Percentiles rank a stretch among this genome's conserved stretches.
Conservation (phyloP, 768 basidiomycete species). For the Tylopilus felleus region DNA sequence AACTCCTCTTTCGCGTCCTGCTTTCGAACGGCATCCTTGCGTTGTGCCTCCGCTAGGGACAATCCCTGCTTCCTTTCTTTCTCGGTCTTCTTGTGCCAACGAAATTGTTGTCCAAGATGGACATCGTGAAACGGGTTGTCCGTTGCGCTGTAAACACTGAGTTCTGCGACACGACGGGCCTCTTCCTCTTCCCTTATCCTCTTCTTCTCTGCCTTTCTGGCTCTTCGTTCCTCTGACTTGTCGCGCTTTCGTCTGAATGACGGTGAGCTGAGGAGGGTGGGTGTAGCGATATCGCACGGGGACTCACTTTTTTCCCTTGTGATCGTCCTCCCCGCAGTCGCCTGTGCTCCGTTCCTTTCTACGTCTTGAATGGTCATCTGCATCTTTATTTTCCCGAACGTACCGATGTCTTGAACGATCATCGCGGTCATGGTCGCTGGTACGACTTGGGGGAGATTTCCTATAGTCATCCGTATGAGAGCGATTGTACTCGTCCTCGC, state of each 20-base stretch:
- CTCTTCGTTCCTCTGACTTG: slow-evolving; percentile 81
- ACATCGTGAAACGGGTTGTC: slow-evolving; percentile 99
- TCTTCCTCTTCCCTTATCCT: slow-evolving; percentile 83
- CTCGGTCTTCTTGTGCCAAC: slow-evolving; percentile 98
- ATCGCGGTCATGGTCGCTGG: slow-evolving; percentile 29
- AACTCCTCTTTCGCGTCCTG: slow-evolving; percentile 95
- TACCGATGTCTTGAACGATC: slow-evolving; percentile 27
- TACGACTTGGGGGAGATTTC: slow-evolving; percentile 32
- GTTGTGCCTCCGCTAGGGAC: slow-evolving; percentile 71
- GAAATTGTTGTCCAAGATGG: slow-evolving; percentile 93
- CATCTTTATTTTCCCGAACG: slow-evolving; percentile 28
- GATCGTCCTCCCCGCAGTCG: slow-evolving; percentile 26
- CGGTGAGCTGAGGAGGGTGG: slow-evolving; percentile 2
- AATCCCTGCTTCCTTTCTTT: slow-evolving; percentile 91
- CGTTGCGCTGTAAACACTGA: slow-evolving; percentile 92
- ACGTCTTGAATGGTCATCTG: slow-evolving; percentile 33
- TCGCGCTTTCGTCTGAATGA: slow-evolving; percentile 70
- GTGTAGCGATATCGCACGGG: background rate
- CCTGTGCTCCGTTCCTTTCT: slow-evolving; percentile 23
- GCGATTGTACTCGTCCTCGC: slow-evolving; percentile 31
- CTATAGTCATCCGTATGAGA: slow-evolving; percentile 32
- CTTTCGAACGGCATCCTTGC: slow-evolving; percentile 72
- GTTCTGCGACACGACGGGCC: slow-evolving; percentile 86
- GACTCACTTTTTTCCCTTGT: slow-evolving; percentile 49
- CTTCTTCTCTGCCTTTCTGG: slow-evolving; percentile 86